These are phyloP conservation scores for Anthostomella pinea DNA, from an alignment of 2,329 filamentous ascomycete species.

Conservation along the genomic window DNA sequence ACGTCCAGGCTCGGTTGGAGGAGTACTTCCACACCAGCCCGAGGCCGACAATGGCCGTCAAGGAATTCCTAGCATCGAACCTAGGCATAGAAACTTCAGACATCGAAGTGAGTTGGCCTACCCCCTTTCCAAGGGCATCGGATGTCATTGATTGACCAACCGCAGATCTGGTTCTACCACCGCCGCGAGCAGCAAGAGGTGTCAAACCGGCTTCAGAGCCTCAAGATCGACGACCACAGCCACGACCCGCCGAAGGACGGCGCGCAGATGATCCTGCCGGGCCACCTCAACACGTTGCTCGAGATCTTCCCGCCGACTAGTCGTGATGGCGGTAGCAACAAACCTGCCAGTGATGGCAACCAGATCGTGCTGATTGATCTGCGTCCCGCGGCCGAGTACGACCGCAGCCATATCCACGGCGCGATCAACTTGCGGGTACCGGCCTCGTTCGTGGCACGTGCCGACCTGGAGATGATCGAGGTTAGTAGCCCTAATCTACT, in stretches of 20 bases:
- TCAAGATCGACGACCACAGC: constrained; percentile 39
- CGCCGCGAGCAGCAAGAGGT: constrained; percentile 49
- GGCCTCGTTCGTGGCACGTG: constrained; percentile 45
- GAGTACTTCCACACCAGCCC: constrained; percentile 50
- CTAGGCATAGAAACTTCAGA: constrained; percentile 50
- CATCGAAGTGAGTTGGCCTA: constrained; percentile 40
- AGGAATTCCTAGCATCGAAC: constrained; percentile 53
- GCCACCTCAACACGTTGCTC: constrained; percentile 48
- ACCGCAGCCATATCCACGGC: constrained; percentile 49
- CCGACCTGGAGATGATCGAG: constrained; percentile 51
- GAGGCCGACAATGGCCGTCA: constrained; percentile 47
- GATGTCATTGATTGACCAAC: constrained; percentile 13
- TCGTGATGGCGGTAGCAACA: too few relatives aligned
- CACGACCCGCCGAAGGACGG: constrained; percentile 29
- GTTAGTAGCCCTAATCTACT: too few relatives aligned
- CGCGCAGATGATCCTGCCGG: constrained; percentile 49
- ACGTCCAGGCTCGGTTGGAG: constrained; percentile 50
- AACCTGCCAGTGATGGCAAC: too few relatives aligned
- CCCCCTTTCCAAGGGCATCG: too few relatives aligned
- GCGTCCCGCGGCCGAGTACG: constrained; percentile 44
- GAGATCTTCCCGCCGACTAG: constrained; percentile 47
- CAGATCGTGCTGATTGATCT: constrained; percentile 50
- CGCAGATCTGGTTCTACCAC: constrained; percentile 51
- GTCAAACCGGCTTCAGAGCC: constrained; percentile 42
- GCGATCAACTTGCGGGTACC: constrained; percentile 53